Evolutionary conservation across 1,284 basidiomycete species (phyloP), one percentile per base, ranked within the genome.

Genomic region (Agaricales sp.): DNA sequence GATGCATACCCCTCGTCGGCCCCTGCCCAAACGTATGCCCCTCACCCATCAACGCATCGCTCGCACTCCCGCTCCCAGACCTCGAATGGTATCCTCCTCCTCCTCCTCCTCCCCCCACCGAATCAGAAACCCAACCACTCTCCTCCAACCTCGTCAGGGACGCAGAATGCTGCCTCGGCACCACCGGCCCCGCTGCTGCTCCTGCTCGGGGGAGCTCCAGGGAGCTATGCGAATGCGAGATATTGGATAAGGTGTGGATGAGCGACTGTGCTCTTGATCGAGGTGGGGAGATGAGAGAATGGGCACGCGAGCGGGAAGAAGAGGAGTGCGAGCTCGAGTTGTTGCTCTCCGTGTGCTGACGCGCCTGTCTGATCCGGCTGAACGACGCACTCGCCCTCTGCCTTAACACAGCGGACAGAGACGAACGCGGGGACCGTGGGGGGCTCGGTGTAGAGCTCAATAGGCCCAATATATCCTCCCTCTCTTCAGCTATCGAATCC

Each of bases 111-210:
- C 52, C 51, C 12, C 47, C 52, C 37, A 48, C 53, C 48, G 18
- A 3, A 61, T 58, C 61, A 67, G 61, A 13, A 69, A 68, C 51
- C 63, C 58, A 52, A 67, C 69, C 24, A 67, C 76, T 76, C 51
- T 78, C 77, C 54, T 77, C 74, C 23, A 84, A 65, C 47, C 81
- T 66, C 20, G 74, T 75, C 68, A 80, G 77, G 19, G 77, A 79
- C 19, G 30, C 8, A 8, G 30, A 8, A 35, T 35, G 30, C 11
- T n/a, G 8, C 30, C 30, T 35, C 30, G n/a, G 11, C n/a, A n/a
- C n/a, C n/a, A n/a, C n/a, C n/a, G n/a, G n/a, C 30, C 30, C 30
- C 30, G 11, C n/a, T 11, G 11, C n/a, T n/a, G 30, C 11, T n/a
- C 8, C n/a, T n/a, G 30, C 8, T n/a, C 8, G 11, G 30, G 30